Base-by-base conservation (phyloP, 768 basidiomycete species). In the Leccinellum luteum region DNA sequence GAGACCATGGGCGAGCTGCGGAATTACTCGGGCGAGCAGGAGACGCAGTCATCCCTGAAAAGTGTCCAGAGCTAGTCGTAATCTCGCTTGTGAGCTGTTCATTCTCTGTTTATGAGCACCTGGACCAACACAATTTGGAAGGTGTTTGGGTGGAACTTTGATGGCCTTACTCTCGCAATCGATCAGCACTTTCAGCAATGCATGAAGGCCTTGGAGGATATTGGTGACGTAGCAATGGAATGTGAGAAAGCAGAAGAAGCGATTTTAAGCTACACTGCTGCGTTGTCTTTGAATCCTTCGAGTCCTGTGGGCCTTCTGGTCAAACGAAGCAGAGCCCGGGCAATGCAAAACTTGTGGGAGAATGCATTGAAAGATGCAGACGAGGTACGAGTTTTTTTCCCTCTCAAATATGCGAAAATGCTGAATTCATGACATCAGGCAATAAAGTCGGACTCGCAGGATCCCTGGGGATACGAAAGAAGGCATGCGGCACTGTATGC, bases 61-160 rank as follows among this genome's bases (percentile, higher is more conserved):
- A 38, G 4, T 13, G 4, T 13, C 49, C 49, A 19, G 32, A 41
- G 12, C 23, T 64, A 15, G 23, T 9, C 1, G 25, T 21, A 5
- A 31, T 64, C 9, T 61, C 63, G 1, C 59, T 64, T 6, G 60
- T 61, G 23, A 52, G 60, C 12, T 9, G 1, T 9, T 28, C 12
- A 6, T 1, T 6, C 2, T 1, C 9, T 14, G 1, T 17, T 7
- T 4, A 12, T 7, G 8, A 8, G 7, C 5, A 34, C 15, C 5
- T 6, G 10, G n/a, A 53, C 10, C 9, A 54, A 55, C 14, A 13
- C 12, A 15, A 2, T 17, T 48, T 4, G 12, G 14, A 48, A 61
- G 52, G 38, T 61, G 2, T 60, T 60, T 27, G 63, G 55, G 1
- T 64, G 63, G 62, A 19, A 53, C 14, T 57, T 64, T 47, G 58